Conservation (phyloP, 768 basidiomycete genomes). For the Cystofilobasidium capitatum region DNA sequence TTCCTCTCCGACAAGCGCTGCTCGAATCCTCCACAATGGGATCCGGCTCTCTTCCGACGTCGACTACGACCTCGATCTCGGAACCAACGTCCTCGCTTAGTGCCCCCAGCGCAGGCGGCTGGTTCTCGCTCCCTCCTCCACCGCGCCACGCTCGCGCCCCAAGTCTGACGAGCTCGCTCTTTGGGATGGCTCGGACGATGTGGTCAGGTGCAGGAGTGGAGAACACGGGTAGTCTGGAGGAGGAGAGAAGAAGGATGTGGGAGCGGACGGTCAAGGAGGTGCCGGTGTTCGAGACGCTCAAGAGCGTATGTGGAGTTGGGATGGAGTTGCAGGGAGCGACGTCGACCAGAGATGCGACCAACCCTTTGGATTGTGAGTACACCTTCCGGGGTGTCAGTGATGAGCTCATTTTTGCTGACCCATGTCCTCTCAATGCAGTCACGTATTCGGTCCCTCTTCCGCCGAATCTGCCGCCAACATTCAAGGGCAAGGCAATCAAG, state of each 20-base stretch:
- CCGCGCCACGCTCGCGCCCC: slow-evolving; percentile 33
- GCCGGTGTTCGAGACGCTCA: slow-evolving; percentile 76
- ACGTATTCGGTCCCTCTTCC: slow-evolving; percentile 71
- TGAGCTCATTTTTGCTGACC: slow-evolving; percentile 14
- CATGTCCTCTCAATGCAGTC: slow-evolving; percentile 45
- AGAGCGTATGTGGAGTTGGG: slow-evolving; percentile 83
- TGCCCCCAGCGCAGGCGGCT: neutral
- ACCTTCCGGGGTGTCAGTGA: slow-evolving; percentile 35
- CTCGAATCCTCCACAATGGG: slow-evolving; percentile 18
- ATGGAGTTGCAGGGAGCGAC: slow-evolving; percentile 59
- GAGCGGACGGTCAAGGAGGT: slow-evolving; percentile 42
- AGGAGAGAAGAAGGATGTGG: slow-evolving; percentile 40
- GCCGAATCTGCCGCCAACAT: slow-evolving; percentile 75
- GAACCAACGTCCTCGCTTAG: neutral
- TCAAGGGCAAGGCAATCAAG: slow-evolving; percentile 66
- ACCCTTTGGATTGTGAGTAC: slow-evolving; percentile 11
- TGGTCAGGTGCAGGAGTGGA: slow-evolving; percentile 33
- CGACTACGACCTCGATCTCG: neutral
- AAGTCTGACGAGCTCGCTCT: slow-evolving; percentile 37
- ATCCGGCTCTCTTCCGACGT: slow-evolving; percentile 14
- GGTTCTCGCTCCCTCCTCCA: slow-evolving; percentile 25
- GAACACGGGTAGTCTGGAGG: slow-evolving; percentile 39
- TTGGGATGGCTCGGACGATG: slow-evolving; percentile 35
- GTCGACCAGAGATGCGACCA: slow-evolving; percentile 70
- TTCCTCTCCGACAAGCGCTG: slow-evolving; percentile 22